Percentiles rank a stretch among this genome's conserved stretches.
Conservation (phyloP, 2,329 filamentous ascomycete species). For the Neopestalotiopsis sp. region DNA sequence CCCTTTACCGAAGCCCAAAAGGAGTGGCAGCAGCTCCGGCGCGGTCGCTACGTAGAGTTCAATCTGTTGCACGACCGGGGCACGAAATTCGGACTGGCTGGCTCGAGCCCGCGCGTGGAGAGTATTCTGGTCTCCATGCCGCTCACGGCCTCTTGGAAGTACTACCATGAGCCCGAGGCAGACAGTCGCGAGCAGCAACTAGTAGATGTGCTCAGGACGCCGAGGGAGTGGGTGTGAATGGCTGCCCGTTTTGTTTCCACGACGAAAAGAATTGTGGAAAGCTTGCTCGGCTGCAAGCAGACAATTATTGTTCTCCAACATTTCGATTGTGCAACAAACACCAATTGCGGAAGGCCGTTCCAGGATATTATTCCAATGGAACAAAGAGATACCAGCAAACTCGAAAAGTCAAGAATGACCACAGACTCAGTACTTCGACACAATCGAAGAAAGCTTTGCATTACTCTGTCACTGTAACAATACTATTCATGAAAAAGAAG, state of each 20-base stretch:
- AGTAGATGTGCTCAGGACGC: constrained; percentile 71
- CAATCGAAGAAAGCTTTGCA: too few species aligned
- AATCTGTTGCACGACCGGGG: constrained; percentile 97
- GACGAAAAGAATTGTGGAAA: too few species aligned
- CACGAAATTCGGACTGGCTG: constrained; percentile 92
- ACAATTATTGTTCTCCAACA: too few species aligned
- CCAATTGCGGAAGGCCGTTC: too few species aligned
- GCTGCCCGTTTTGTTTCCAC: not conserved
- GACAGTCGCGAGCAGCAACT: constrained; percentile 80
- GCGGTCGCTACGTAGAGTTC: constrained; percentile 96
- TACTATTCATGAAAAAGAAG: too few species aligned
- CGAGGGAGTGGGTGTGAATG: constrained; percentile 68
- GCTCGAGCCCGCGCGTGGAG: constrained; percentile 88
- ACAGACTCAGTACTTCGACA: too few species aligned
- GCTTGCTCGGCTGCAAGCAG: too few species aligned
- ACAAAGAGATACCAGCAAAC: too few species aligned
- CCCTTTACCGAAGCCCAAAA: constrained; percentile 85
- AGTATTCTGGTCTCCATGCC: constrained; percentile 98
- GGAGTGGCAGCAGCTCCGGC: constrained; percentile 92
- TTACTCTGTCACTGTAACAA: too few species aligned
- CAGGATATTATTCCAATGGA: too few species aligned
- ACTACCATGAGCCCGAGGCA: constrained; percentile 86
- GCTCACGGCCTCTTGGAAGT: constrained; percentile 90
- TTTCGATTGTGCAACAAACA: too few species aligned
- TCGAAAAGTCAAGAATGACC: too few species aligned